Base-by-base conservation (phyloP, 73 alveolate species). In the Paramecium caudatum region DNA sequence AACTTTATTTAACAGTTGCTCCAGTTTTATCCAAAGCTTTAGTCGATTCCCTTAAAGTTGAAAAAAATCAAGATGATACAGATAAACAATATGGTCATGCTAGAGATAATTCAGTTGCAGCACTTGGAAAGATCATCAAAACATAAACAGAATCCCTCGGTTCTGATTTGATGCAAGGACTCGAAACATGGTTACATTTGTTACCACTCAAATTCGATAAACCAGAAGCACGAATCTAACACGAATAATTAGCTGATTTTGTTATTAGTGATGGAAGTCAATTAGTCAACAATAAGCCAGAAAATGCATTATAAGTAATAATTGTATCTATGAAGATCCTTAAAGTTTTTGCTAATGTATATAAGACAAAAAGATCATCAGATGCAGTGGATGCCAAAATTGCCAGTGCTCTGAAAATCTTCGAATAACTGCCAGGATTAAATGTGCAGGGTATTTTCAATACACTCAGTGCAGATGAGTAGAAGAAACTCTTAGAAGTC, bases 21-120 rank as follows among this genome's bases (percentile, higher is more conserved):
- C 37, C 50, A 36, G 68, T 78, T 4, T 47, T 94, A 45, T 82
- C 94, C n/a, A 23, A 45, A 39, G 93, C 87, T 8, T 47, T 96
- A 6, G 91, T 82, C 23, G 68, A 48, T 33, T 96, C 99, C 12
- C 47, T 90, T 9, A 47, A 49, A 30, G 84, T 90, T 15, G 93
- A 95, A 0, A 49, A 69, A 39, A 92, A 93, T 4, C 33, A 90
- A 90, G 78, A 93, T 49, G 88, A 86, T 47, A 62, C 82, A 27
- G 87, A 43, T 37, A 49, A 94, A 91, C 49, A 91, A 68, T 93
- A 94, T 82, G 93, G 91, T 62, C 96, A 94, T 47, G 97, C 98
- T 13, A 93, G 92, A 88, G 99, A 96, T 82, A 96, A 96, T 69
- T 97, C 98, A 23, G 91, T 96, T 13, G 96, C 98, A 32, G 90